A percentile compares a stretch with the other conserved stretches of the same genome.
Evolutionary conservation across 2,329 filamentous ascomycete species (phyloP).

Genomic region (Colletotrichum sp.): DNA sequence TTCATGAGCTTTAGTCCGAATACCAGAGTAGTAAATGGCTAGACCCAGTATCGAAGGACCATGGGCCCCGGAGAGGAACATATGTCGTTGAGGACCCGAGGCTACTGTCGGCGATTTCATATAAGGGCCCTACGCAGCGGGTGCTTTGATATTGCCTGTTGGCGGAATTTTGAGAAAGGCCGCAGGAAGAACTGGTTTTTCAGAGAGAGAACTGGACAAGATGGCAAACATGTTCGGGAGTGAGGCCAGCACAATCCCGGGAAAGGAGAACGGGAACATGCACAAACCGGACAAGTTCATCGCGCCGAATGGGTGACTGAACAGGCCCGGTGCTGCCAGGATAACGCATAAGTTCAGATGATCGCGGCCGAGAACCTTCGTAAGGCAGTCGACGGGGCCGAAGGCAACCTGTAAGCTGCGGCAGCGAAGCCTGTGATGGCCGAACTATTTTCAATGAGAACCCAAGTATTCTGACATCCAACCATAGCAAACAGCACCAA

Average conservation of each 20-base stretch:
- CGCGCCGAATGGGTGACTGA: background rate
- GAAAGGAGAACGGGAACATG: background rate
- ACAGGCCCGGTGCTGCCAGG: background rate
- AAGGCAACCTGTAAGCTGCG: background rate
- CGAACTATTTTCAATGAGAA: background rate
- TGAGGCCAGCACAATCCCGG: background rate
- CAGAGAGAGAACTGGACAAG: background rate
- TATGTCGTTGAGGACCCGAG: background rate
- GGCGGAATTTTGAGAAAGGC: background rate
- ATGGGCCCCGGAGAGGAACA: background rate
- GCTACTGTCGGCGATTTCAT: background rate
- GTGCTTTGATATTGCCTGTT: background rate
- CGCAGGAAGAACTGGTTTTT: background rate
- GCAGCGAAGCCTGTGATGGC: background rate
- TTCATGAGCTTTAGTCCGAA: background rate
- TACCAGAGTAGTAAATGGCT: background rate
- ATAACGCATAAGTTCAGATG: background rate
- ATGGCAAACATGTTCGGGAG: background rate
- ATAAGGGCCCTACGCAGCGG: background rate
- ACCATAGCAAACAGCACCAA: background rate
- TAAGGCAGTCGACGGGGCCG: rapidly evolving
- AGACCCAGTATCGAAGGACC: background rate
- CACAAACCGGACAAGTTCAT: background rate
- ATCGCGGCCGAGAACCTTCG: rapidly evolving
- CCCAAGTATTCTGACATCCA: background rate